Evolutionary conservation across 1,139 yeast species (phyloP).

Genomic region (Debaryomyces sp.): DNA sequence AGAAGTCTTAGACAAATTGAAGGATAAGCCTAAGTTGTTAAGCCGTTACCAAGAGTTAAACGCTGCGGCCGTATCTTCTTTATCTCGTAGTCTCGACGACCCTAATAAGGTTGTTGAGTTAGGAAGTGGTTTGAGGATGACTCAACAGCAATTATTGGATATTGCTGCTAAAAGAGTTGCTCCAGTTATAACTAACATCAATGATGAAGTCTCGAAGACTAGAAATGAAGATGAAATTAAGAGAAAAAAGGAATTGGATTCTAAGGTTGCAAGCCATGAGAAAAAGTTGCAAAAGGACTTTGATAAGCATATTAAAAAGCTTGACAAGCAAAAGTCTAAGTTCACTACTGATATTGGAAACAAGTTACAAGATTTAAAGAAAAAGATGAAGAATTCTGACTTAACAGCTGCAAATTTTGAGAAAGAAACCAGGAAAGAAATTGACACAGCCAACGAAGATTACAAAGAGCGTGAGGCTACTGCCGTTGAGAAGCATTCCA

Average conservation of each 20-base stretch:
- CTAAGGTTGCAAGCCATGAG: slow-evolving; percentile 46
- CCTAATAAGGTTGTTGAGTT: slow-evolving; percentile 53
- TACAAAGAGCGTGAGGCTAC: slow-evolving; percentile 48
- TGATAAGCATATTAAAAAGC: slow-evolving; percentile 40
- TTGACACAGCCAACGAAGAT: slow-evolving; percentile 49
- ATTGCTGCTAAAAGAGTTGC: slow-evolving; percentile 60
- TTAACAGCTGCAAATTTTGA: slow-evolving; percentile 40
- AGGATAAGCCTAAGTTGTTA: slow-evolving; percentile 52
- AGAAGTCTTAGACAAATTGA: slow-evolving; percentile 43
- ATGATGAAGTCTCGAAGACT: slow-evolving; percentile 52
- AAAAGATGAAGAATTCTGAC: slow-evolving; percentile 34
- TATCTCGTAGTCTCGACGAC: slow-evolving; percentile 49
- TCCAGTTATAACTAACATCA: slow-evolving; percentile 54
- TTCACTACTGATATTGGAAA: slow-evolving; percentile 43
- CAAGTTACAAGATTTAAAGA: slow-evolving; percentile 36
- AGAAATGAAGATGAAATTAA: slow-evolving; percentile 50
- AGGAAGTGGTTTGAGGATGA: slow-evolving; percentile 58
- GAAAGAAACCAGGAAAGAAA: slow-evolving; percentile 41
- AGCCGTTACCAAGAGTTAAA: slow-evolving; percentile 52
- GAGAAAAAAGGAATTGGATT: slow-evolving; percentile 41
- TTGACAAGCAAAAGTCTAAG: slow-evolving; percentile 44
- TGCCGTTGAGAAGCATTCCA: slow-evolving; percentile 50
- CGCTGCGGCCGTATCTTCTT: slow-evolving; percentile 49
- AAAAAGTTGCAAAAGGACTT: slow-evolving; percentile 45
- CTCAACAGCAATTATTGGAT: slow-evolving; percentile 57